Evolutionary conservation across 2,329 filamentous ascomycete species (phyloP), one percentile per base, ranked within the genome.

Genomic region (Cytospora piceicola): DNA sequence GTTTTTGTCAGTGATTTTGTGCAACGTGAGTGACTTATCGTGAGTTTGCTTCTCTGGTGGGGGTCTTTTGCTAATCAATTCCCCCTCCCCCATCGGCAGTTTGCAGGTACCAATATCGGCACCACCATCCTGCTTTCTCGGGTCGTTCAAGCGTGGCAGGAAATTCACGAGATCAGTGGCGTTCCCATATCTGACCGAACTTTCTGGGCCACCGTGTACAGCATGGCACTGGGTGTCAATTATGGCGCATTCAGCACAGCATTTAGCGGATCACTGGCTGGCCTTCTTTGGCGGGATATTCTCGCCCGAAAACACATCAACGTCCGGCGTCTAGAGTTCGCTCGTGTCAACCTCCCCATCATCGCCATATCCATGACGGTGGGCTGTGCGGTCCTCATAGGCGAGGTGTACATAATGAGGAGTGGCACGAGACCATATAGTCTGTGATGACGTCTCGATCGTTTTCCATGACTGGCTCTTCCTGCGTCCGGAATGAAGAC

Each of bases 91-190:
- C 57, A 39, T 64, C 15, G 24, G 20, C 67, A 92, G 88, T 92
- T 92, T 70, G 88, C 90, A 0, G 90, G 90, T 22, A 92, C 90
- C 1, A 92, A 92, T 69, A 92, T 92, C 61, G 90, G 90, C 39
- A 91, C 90, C 0, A 89, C 90, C 0, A 92, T 93, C 71, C 83
- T 92, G 0, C 80, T 92, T 1, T 91, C 85, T 11, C 87, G 90
- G 3, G 83, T 92, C 8, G 85, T 92, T 14, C 90, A 92, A 73
- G 78, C 85, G 0, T 92, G 90, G 90, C 78, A 85, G 68, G 71
- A 77, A 1, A 90, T 92, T 51, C 86, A 89, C 69, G 63, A 72
- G 0, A 66, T 69, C 0, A 82, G 80, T 49, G 75, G 76, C 0
- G 76, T 74, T 1, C 75, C 81, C 0, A 89, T 92, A 58, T 83